These are phyloP conservation scores for Irpex sp. DNA, from an alignment of 1,284 basidiomycete species.

Conservation along the genomic window DNA sequence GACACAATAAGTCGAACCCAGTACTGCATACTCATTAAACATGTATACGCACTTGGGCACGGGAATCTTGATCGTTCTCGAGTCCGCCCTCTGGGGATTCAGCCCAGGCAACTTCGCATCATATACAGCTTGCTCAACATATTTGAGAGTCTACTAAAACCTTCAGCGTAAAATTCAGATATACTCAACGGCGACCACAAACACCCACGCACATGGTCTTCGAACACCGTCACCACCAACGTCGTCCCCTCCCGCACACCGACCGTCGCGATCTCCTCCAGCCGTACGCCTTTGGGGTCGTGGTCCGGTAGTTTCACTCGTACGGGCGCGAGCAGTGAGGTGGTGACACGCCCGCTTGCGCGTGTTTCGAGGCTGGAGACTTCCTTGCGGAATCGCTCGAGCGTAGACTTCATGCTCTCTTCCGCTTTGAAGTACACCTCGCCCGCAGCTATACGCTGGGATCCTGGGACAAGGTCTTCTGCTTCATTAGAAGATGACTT, in stretches of 20 bases:
- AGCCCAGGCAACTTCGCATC: constrained; percentile 67
- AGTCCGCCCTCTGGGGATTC: constrained; percentile 65
- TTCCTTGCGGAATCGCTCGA: constrained; percentile 72
- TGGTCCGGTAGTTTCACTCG: constrained; percentile 47
- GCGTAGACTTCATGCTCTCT: constrained; percentile 54
- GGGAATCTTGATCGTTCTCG: constrained; percentile 68
- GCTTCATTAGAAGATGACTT: too few relatives aligned
- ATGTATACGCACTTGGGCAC: constrained; percentile 61
- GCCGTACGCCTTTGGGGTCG: constrained; percentile 27
- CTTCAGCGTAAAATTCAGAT: constrained; percentile 9
- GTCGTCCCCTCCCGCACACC: constrained; percentile 73
- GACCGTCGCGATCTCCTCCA: constrained; percentile 73
- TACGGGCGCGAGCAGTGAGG: constrained; percentile 65
- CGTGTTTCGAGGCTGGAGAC: constrained; percentile 62
- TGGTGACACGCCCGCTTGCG: constrained; percentile 72
- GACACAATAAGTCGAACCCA: background rate
- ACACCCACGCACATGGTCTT: constrained; percentile 55
- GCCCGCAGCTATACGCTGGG: constrained; percentile 28
- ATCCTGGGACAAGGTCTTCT: constrained; percentile 29
- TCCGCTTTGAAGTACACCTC: constrained; percentile 58
- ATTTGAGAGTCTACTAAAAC: constrained; percentile 62
- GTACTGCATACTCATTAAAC: background rate
- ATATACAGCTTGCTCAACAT: constrained; percentile 68
- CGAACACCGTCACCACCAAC: constrained; percentile 69
- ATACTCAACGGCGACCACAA: constrained; percentile 1